Conservation (phyloP, 306 rosid species). For the Malus sylvestris region DNA sequence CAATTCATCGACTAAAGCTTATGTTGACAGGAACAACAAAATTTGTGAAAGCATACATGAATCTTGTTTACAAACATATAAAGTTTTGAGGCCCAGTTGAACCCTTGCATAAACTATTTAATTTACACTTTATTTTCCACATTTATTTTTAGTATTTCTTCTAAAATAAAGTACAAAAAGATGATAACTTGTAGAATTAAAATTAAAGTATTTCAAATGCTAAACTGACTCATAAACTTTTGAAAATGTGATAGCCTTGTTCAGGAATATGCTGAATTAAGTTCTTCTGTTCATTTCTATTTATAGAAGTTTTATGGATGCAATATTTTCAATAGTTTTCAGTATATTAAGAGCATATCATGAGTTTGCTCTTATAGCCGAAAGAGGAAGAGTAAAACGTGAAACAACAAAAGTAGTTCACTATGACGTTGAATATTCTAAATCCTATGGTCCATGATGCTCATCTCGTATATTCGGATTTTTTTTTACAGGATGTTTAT, state of each 20-base stretch:
- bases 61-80: not conserved
- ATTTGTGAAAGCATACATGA: not conserved
- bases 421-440: not conserved
- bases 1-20: not conserved
- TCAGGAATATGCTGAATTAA: not conserved
- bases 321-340: not conserved
- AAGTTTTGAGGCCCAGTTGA: not conserved
- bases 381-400: not conserved
- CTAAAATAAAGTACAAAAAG: not conserved
- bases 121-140: not conserved
- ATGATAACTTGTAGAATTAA: not conserved
- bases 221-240: not conserved
- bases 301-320: not conserved
- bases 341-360: not conserved
- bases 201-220: not conserved
- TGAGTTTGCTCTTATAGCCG: not conserved
- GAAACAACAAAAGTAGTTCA: not conserved
- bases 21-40: not conserved
- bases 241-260: not conserved
- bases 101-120: not conserved
- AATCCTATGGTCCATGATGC: not conserved
- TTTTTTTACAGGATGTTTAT: slow-evolving; percentile 69
- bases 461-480: not conserved
- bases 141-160: not conserved
- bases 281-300: not conserved